Evolutionary conservation across 441 rosid species (phyloP).

Genomic region (Iberis amara): DNA sequence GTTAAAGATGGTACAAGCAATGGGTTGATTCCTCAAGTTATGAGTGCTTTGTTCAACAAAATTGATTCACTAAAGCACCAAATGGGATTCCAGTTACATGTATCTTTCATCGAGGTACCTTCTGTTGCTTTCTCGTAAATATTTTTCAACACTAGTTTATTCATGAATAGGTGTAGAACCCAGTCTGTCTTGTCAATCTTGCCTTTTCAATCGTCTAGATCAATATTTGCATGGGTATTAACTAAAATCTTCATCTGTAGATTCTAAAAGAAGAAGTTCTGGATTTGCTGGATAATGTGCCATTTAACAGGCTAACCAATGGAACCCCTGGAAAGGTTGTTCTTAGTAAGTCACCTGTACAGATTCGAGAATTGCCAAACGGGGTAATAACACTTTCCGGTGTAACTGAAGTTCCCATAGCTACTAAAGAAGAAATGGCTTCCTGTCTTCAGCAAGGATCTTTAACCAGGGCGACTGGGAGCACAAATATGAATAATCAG

Average conservation of each 20-base stretch:
- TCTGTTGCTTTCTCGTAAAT: not conserved
- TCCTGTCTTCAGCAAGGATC: constrained; percentile 64
- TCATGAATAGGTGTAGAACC: not conserved
- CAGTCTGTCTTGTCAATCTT: constrained; percentile 1
- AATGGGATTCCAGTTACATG: constrained; percentile 48
- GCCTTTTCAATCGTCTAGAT: not conserved
- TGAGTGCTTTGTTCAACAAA: constrained; percentile 46
- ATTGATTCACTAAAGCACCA: constrained; percentile 44
- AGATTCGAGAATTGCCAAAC: constrained; percentile 64
- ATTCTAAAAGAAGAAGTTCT: constrained; percentile 69
- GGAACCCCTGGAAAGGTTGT: constrained; percentile 45
- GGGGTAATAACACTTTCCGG: constrained; percentile 64
- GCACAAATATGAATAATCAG: constrained; percentile 64
- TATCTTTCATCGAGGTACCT: constrained; percentile 61
- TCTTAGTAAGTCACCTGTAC: constrained; percentile 50
- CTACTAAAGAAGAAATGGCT: constrained; percentile 56
- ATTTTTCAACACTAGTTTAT: not conserved
- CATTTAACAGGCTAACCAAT: constrained; percentile 39
- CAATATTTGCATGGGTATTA: constrained; percentile 11
- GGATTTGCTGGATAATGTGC: constrained; percentile 54
- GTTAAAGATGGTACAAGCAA: constrained; percentile 40
- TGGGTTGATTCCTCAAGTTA: constrained; percentile 55
- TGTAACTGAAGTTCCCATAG: constrained; percentile 50
- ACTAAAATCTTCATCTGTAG: constrained; percentile 36
- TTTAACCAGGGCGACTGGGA: constrained; percentile 54